Evolutionary conservation across 176 grass and related monocot species (phyloP), one percentile per base, ranked within the genome.

Genomic region (Phragmites australis): DNA sequence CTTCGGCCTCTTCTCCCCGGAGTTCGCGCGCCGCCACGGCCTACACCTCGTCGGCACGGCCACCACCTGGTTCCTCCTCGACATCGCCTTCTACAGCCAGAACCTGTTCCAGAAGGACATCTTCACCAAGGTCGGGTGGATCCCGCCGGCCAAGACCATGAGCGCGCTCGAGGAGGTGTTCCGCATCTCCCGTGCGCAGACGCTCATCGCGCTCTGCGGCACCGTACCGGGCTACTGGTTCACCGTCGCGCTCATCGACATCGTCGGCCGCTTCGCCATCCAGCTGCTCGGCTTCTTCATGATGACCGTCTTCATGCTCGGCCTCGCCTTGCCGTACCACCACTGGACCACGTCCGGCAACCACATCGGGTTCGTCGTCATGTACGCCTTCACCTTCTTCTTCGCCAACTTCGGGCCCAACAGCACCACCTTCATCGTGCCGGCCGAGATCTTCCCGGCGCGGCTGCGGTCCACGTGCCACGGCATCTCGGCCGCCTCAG

Each of bases 11-110:
- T 87, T 94, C 86, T 87, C 89, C 29, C 5, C 3, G 0, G 62
- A 91, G 74, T 94, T 94, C 63, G 51, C 31, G 0, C 72, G 67
- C 18, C 89, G 92, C 22, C 92, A 91, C 10, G 89, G 92, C 3
- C 6, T 75, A 1, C 92, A 94, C 63, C 82, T 93, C 22, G 0
- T 97, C 4, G 93, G 88, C 83, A 93, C 88, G 1, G 50, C 93
- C 21, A 60, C 68, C 8, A 93, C 90, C 0, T 97, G 93, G 90
- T 93, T 97, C 77, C 77, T 97, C 18, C 86, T 97, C 6, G 93
- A 97, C 81, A 90, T 93, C 88, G 90, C 93, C 82, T 96, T 93
- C 85, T 96, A 96, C 85, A 93, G 88, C 72, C 85, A 92, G 82
- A 97, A 93, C 85, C 90, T 97, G 0, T 90, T 90, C 75, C 90